A percentile compares a stretch with the other conserved stretches of the same genome.
Evolutionary conservation across 441 rosid species (phyloP).

Genomic region (Jatropha multifida): DNA sequence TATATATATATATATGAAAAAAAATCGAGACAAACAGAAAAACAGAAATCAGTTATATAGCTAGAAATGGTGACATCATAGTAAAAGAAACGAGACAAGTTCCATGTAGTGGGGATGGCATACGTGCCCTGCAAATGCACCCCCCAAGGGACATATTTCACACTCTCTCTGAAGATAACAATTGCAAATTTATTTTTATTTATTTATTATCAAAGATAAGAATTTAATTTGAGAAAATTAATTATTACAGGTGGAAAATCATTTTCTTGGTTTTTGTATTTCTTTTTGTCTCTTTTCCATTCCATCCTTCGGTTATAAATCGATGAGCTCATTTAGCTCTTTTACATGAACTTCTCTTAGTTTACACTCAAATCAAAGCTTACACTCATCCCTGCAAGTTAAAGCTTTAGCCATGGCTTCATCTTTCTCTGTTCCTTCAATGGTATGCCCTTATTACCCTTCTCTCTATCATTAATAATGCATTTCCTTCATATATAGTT

Average conservation of each 20-base stretch:
- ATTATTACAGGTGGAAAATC: background rate
- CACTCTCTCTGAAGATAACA: slow-evolving; percentile 22
- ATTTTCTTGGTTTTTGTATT: slow-evolving; percentile 27
- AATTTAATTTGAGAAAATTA: background rate
- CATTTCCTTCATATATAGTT: too few relatives aligned
- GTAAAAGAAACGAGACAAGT: background rate
- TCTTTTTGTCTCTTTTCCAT: slow-evolving; percentile 14
- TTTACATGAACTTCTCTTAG: slow-evolving; percentile 30
- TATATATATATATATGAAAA: background rate
- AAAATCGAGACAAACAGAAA: background rate
- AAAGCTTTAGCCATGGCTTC: slow-evolving; percentile 73
- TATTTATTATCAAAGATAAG: background rate
- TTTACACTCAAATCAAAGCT: background rate
- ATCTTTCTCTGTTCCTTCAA: slow-evolving; percentile 84
- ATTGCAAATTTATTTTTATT: background rate
- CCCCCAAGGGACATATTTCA: slow-evolving; percentile 36
- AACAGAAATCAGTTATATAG: slow-evolving; percentile 25
- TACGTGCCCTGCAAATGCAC: slow-evolving; percentile 43
- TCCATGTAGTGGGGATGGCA: slow-evolving; percentile 12
- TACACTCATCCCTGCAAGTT: slow-evolving; percentile 4
- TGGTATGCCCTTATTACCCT: slow-evolving; percentile 44
- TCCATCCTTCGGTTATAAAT: slow-evolving; percentile 37
- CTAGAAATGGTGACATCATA: slow-evolving; percentile 16
- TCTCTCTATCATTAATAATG: background rate
- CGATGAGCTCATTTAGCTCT: slow-evolving; percentile 19